A percentile compares a stretch with the other conserved stretches of the same genome.
Evolutionary conservation across 805 yeast genomes (phyloP).

Genomic region (Isabelozyma pseudorhagii): DNA sequence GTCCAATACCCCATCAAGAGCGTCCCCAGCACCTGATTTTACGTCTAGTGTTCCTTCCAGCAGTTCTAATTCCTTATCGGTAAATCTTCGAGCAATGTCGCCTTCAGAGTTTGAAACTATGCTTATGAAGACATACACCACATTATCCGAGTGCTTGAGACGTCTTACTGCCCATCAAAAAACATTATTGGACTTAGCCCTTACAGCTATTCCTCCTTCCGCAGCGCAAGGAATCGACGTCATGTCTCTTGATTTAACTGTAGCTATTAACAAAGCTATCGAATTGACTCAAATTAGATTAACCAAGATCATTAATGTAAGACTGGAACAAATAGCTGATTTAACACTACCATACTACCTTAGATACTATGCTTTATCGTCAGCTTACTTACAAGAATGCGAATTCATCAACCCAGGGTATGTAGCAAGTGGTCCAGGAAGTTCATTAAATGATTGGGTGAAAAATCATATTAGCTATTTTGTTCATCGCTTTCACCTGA

Average conservation of each 20-base stretch:
- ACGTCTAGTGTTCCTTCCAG: background rate
- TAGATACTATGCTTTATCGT: slow-evolving; percentile 60
- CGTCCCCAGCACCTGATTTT: slow-evolving; percentile 20
- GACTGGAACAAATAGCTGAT: slow-evolving; percentile 67
- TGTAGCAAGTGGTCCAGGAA: slow-evolving; percentile 48
- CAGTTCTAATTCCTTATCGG: slow-evolving; percentile 16
- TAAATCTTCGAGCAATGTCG: slow-evolving; percentile 60
- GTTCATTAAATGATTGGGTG: slow-evolving; percentile 58
- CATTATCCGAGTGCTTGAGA: slow-evolving; percentile 68
- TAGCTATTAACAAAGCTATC: slow-evolving; percentile 63
- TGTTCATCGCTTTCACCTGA: slow-evolving; percentile 52
- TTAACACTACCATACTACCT: slow-evolving; percentile 61
- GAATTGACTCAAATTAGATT: slow-evolving; percentile 71
- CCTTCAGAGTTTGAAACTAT: slow-evolving; percentile 74
- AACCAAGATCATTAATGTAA: slow-evolving; percentile 71
- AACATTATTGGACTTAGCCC: slow-evolving; percentile 66
- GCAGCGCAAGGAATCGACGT: slow-evolving; percentile 32
- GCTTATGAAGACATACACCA: slow-evolving; percentile 58
- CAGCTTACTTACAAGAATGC: slow-evolving; percentile 75
- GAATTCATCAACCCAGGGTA: slow-evolving; percentile 75
- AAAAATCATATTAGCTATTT: slow-evolving; percentile 65
- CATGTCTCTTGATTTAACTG: slow-evolving; percentile 63
- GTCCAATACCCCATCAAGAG: slow-evolving; percentile 24
- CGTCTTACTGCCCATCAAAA: slow-evolving; percentile 79
- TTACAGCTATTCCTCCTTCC: slow-evolving; percentile 24